A percentile compares a stretch with the other conserved stretches of the same genome.
Conservation (phyloP, 495 filamentous ascomycete species). For the Penicillium pulvis region DNA sequence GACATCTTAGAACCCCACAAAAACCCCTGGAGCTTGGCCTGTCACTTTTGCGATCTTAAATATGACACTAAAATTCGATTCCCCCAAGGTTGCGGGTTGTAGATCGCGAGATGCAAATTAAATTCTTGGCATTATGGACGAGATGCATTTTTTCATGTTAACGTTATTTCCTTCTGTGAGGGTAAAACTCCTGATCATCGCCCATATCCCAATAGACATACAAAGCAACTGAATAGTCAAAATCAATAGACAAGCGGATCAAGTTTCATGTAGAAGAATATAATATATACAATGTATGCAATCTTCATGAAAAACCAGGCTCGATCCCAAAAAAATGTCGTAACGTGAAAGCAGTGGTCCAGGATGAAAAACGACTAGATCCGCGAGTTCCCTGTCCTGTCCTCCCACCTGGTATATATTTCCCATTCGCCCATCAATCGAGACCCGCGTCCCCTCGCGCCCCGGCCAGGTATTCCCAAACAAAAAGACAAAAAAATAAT, state of each 20-base stretch:
- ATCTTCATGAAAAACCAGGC: slow-evolving; percentile 13
- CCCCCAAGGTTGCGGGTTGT: no score
- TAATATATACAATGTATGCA: slow-evolving; percentile 24
- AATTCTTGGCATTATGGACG: no score
- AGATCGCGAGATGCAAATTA: no score
- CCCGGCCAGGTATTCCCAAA: slow-evolving; percentile 7
- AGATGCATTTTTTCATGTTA: no score
- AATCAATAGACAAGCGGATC: slow-evolving; percentile 7
- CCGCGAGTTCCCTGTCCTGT: not conserved
- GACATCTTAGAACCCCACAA: no score
- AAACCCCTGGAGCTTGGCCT: no score
- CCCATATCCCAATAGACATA: no score
- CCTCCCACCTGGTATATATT: not conserved
- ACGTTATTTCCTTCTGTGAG: no score
- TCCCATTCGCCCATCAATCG: slow-evolving; percentile 6
- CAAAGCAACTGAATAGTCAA: not conserved
- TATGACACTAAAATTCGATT: no score
- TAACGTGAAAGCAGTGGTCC: slow-evolving; percentile 3
- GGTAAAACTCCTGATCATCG: no score
- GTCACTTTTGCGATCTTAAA: no score
- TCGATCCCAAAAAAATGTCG: slow-evolving; percentile 9
- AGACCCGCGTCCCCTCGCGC: slow-evolving; percentile 4
- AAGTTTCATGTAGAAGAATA: slow-evolving; percentile 13
- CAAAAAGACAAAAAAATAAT: not conserved
- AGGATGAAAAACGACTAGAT: not conserved